Conservation (phyloP, 306 rosid genomes). For the Prunus dulcis region DNA sequence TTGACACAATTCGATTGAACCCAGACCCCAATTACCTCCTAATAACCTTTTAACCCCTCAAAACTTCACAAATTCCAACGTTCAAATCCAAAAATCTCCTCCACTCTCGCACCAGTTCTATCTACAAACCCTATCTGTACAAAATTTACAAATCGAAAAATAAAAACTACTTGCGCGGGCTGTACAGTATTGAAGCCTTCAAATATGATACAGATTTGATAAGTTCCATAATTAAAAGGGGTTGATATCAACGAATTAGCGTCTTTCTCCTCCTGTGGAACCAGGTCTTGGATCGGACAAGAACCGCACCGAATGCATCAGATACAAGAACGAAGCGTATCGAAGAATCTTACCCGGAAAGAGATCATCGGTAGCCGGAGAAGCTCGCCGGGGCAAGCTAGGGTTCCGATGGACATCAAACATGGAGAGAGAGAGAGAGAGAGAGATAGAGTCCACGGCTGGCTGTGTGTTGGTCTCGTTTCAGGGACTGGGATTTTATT, state of each 20-base stretch:
- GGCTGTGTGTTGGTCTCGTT: too few relatives aligned
- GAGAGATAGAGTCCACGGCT: too few relatives aligned
- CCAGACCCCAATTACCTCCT: background rate
- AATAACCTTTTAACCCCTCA: background rate
- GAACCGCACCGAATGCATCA: constrained; percentile 37
- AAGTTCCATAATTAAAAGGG: background rate
- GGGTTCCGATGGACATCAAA: constrained; percentile 15
- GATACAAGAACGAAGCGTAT: constrained; percentile 16
- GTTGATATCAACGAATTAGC: constrained; percentile 7
- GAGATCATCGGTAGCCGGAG: constrained; percentile 26
- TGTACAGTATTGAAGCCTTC: constrained; percentile 17
- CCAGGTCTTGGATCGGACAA: constrained; percentile 68
- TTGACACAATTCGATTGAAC: background rate
- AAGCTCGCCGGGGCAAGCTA: constrained; percentile 34
- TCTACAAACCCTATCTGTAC: constrained; percentile 29
- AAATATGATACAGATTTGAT: background rate
- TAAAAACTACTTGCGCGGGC: constrained; percentile 21
- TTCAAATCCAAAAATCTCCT: background rate
- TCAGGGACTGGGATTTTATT: too few relatives aligned
- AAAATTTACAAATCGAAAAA: background rate
- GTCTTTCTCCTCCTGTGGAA: constrained; percentile 65
- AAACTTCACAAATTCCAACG: background rate
- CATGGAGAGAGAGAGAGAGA: background rate
- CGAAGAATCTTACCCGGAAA: constrained; percentile 41
- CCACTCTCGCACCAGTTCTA: background rate